Base-by-base conservation (phyloP, 2,329 filamentous ascomycete species). In the Furcasterigmium furcatum region DNA sequence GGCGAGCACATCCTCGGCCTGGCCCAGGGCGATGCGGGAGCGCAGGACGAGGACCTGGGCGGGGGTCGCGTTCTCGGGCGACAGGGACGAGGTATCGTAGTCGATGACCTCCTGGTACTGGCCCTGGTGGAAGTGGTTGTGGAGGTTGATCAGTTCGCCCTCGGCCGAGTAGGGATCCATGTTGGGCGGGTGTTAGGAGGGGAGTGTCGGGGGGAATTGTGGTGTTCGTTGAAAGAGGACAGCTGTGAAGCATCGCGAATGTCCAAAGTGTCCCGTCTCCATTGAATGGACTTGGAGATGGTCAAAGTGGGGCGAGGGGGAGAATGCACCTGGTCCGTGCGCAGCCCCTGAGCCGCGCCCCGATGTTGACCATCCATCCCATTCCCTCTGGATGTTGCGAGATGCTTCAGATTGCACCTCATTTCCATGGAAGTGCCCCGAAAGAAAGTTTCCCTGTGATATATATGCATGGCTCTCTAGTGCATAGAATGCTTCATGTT, bases 91-190 rank as follows among this genome's bases (percentile, higher is more conserved):
- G 36, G 84, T 86, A 67, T 95, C 87, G 70, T 91, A 95, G 71
- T 94, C 86, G 67, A 95, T 68, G 52, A 95, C 91, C 61, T 85
- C 77, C 61, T 88, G 80, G 77, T 89, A 96, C 74, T 95, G 91
- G 62, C 88, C 91, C 66, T 85, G 81, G 66, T 85, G 78, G 70
- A 86, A 87, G 68, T 81, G 67, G 67, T 80, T 85, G 72, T 85
- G 81, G 53, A 87, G 79, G 69, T 84, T 86, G 64, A 87, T 79
- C 57, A 87, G 70, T 71, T 87, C 84, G 69, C 82, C 82, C 67
- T 87, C 83, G 53, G 82, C 76, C 40, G 82, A 85, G 65, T 84
- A 87, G 54, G 82, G 82, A 65, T 87, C 83, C 83, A 87, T 87
- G 30, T 54, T 67, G 63, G 58, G 52, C 55, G 51, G 50, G 13